These are phyloP conservation scores for Saccharomyces hybrid DNA, from an alignment of 1,139 yeast genomes.

Conservation along the genomic window DNA sequence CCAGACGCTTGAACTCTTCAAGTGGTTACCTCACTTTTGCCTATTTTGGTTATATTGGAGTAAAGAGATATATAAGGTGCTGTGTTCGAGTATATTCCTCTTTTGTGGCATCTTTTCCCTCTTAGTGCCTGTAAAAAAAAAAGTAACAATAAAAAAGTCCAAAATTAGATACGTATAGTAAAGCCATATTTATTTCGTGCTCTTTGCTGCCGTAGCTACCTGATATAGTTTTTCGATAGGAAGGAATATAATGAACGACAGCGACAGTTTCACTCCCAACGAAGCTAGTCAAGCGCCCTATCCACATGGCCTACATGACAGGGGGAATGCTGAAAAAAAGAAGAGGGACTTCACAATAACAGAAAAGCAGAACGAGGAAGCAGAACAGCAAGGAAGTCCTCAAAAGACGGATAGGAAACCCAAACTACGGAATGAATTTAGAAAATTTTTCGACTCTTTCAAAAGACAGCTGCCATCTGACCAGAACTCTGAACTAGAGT, in stretches of 20 bases:
- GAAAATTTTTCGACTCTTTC: conserved; percentile 24
- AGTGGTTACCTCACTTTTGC: neutral
- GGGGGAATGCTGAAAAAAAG: neutral
- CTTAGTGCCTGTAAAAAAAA: neutral
- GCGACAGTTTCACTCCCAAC: neutral
- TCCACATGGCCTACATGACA: neutral
- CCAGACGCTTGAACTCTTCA: neutral
- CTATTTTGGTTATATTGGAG: neutral
- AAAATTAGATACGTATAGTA: neutral
- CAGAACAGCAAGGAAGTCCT: neutral
- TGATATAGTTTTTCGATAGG: neutral
- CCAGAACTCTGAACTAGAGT: conserved; percentile 8
- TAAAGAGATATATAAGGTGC: neutral
- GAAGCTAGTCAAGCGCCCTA: neutral
- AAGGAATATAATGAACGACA: neutral
- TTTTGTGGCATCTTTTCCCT: neutral
- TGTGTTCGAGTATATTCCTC: neutral
- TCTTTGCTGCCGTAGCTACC: neutral
- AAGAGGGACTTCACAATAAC: neutral
- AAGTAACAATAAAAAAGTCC: neutral
- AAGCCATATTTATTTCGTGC: neutral
- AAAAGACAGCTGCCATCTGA: conserved; percentile 6
- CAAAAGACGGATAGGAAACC: neutral
- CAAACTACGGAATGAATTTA: neutral
- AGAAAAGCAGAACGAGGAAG: neutral